A percentile compares a stretch with the other conserved stretches of the same genome.
Conservation (phyloP, 495 filamentous ascomycete species). For the Penicillium bovifimosum region DNA sequence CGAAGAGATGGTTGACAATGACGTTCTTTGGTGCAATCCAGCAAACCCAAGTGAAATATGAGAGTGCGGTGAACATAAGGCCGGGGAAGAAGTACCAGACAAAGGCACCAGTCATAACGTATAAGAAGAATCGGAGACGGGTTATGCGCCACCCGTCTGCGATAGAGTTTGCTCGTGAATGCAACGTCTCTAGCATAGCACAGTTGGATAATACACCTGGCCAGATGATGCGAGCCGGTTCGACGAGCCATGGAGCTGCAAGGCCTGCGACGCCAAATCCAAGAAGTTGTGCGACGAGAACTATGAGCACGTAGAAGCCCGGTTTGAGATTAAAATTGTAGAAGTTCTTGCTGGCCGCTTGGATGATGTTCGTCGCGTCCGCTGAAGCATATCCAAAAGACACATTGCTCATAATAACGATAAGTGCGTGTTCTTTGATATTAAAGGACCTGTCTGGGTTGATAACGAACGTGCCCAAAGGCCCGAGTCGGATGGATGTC, state of each 20-base stretch:
- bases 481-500: too few species aligned
- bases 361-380: conserved; percentile 56
- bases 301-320: conserved; percentile 42
- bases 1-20: conserved; percentile 75
- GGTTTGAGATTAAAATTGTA: conserved; percentile 60
- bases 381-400: conserved; percentile 54
- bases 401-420: conserved; percentile 58
- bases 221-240: conserved; percentile 80
- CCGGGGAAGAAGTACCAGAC: conserved; percentile 84
- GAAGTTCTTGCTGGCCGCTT: too few species aligned
- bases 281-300: conserved; percentile 41
- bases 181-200: too few species aligned
- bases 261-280: conserved; percentile 49
- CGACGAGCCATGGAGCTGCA: conserved; percentile 68
- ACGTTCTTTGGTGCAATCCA: conserved; percentile 78
- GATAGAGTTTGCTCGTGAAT: too few species aligned
- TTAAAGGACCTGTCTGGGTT: too few species aligned
- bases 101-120: too few species aligned
- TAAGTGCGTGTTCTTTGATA: conserved; percentile 62
- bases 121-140: too few species aligned
- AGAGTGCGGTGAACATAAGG: conserved; percentile 70
- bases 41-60: conserved; percentile 77
- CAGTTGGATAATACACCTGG: too few species aligned
- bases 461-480: conserved; percentile 48
- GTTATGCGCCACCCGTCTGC: too few species aligned